These are phyloP conservation scores for Triangularia setosa DNA, from an alignment of 2,329 filamentous ascomycete genomes.

Conservation along the genomic window DNA sequence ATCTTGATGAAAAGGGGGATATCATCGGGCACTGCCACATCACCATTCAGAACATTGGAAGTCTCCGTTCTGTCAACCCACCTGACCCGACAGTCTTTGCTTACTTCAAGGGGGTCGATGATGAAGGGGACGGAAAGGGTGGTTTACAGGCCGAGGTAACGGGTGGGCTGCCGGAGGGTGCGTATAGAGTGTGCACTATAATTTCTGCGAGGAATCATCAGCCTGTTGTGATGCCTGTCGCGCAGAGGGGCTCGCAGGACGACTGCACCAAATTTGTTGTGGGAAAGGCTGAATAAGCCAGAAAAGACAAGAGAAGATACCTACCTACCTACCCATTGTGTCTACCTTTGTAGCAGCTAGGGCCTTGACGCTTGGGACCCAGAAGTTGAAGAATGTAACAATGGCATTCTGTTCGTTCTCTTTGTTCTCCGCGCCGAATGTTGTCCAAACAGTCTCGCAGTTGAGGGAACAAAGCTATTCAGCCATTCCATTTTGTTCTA, in stretches of 20 bases:
- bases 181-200: conserved; percentile 51
- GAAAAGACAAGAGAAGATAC: neutral
- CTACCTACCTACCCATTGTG: too few species aligned
- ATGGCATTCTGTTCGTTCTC: neutral
- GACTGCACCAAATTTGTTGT: conserved; percentile 50
- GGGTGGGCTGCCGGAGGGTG: conserved; percentile 44
- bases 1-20: conserved; percentile 38
- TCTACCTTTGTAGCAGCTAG: too few species aligned
- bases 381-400: neutral
- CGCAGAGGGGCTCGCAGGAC: conserved; percentile 51
- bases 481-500: neutral
- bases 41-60: conserved; percentile 46
- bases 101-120: conserved; percentile 58
- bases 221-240: conserved; percentile 55
- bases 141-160: conserved; percentile 41
- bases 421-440: neutral
- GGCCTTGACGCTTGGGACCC: neutral
- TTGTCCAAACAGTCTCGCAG: neutral
- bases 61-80: conserved; percentile 31
- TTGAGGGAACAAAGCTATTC: neutral
- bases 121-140: conserved; percentile 44
- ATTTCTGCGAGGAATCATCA: conserved; percentile 50
- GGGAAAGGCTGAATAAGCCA: neutral
- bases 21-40: conserved; percentile 48
- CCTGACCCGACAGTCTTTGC: conserved; percentile 39